These are phyloP conservation scores for Ordospora colligata DNA, from an alignment of 371 early-diverging fungal species.

Conservation along the genomic window DNA sequence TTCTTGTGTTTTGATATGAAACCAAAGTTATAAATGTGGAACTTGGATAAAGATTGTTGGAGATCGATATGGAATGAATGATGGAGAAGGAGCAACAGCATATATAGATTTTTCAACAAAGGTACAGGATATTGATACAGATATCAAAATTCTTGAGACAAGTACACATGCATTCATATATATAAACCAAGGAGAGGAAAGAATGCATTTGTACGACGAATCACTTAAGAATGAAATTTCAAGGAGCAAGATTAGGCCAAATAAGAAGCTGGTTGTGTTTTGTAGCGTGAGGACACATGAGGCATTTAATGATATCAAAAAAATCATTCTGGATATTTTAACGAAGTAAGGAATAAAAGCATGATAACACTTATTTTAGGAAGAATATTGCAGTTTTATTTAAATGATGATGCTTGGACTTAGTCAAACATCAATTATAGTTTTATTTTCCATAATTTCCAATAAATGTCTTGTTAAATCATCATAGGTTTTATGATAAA, in stretches of 20 bases:
- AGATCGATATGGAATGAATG: neutral
- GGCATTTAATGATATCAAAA: slow-evolving; percentile 19
- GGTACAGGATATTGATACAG: slow-evolving; percentile 20
- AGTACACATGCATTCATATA: slow-evolving; percentile 46
- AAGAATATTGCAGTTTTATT: neutral
- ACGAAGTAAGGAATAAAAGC: slow-evolving; percentile 4
- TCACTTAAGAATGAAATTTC: slow-evolving; percentile 16
- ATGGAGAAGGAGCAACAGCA: slow-evolving; percentile 15
- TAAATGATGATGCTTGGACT: neutral
- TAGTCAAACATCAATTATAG: neutral
- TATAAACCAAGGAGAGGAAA: slow-evolving; percentile 31
- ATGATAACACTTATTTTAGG: neutral
- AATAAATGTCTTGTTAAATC: neutral
- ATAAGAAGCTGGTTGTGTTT: slow-evolving; percentile 26
- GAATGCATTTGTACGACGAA: slow-evolving; percentile 46
- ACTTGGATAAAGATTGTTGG: neutral
- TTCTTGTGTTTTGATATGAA: slow-evolving; percentile 1
- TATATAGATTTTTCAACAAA: slow-evolving; percentile 40
- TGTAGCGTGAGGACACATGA: slow-evolving; percentile 41
- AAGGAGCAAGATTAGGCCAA: slow-evolving; percentile 1
- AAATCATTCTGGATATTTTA: slow-evolving; percentile 6
- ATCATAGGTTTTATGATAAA: neutral
- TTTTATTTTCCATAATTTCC: slow-evolving; percentile 1
- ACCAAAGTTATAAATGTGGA: neutral
- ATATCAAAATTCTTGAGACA: slow-evolving; percentile 41